Evolutionary conservation across 2,329 filamentous ascomycete genomes (phyloP).

Genomic region (Trichocomaceae sp.): DNA sequence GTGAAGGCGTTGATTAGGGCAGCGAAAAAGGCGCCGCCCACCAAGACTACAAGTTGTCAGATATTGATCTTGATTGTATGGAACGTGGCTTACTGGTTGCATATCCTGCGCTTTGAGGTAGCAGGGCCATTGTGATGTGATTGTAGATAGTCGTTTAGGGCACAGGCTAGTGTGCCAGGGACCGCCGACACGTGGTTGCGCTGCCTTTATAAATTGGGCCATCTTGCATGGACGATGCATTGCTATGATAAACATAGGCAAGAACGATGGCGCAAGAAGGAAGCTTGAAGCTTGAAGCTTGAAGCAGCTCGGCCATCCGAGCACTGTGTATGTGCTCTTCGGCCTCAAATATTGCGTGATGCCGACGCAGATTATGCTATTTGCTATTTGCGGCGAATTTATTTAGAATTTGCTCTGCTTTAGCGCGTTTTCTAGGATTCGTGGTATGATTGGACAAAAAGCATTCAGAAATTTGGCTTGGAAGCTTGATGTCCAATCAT

Average conservation of each 20-base stretch:
- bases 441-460: too few species aligned
- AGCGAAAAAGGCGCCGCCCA: slow-evolving; percentile 37
- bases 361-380: too few species aligned
- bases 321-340: not conserved
- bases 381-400: too few species aligned
- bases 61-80: not conserved
- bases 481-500: too few species aligned
- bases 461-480: too few species aligned
- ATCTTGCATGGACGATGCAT: not conserved
- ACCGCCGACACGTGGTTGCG: not conserved
- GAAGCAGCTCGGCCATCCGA: slow-evolving; percentile 4
- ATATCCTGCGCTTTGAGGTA: slow-evolving; percentile 1
- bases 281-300: not conserved
- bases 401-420: too few species aligned
- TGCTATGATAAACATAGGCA: too few species aligned
- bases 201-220: not conserved
- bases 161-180: not conserved
- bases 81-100: not conserved
- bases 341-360: not conserved
- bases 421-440: too few species aligned
- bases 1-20: slow-evolving; percentile 38
- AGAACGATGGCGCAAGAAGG: not conserved
- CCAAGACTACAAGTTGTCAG: not conserved
- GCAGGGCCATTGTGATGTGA: not conserved
- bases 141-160: not conserved